Conservation (phyloP, 768 basidiomycete genomes). For the Fomitopsis serialis region DNA sequence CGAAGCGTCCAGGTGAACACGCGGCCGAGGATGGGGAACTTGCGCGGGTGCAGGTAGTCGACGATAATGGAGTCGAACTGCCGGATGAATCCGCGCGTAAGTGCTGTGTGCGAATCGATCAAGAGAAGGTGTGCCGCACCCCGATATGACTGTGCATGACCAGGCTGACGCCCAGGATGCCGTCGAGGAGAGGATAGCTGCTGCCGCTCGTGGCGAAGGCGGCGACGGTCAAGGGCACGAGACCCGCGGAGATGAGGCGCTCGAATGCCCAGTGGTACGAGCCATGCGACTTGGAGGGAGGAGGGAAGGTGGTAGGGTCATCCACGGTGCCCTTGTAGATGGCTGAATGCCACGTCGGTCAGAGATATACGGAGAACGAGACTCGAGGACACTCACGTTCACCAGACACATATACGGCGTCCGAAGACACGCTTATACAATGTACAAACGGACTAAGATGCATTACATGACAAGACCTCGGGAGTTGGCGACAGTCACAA, state of each 20-base stretch:
- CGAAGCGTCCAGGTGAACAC: conserved; percentile 73
- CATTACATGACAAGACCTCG: too few species aligned
- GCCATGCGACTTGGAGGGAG: conserved; percentile 75
- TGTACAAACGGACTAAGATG: too few species aligned
- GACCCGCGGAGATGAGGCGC: conserved; percentile 78
- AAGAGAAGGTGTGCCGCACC: conserved; percentile 36
- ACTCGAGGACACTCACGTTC: conserved; percentile 48
- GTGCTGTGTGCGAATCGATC: not conserved
- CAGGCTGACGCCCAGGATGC: conserved; percentile 79
- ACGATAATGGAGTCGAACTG: conserved; percentile 74
- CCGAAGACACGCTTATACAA: conserved; percentile 15
- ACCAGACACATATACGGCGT: conserved; percentile 53
- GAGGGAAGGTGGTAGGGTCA: conserved; percentile 88
- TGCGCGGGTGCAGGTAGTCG: conserved; percentile 92
- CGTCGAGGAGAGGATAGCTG: conserved; percentile 83
- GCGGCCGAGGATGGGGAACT: conserved; percentile 81
- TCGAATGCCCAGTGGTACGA: conserved; percentile 95
- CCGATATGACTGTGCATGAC: conserved; percentile 96
- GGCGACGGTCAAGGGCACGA: conserved; percentile 85
- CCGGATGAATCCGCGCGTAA: conserved; percentile 1
- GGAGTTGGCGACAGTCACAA: too few species aligned
- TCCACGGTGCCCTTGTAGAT: conserved; percentile 91
- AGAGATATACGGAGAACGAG: not conserved
- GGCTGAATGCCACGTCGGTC: conserved; percentile 38
- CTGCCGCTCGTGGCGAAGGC: conserved; percentile 77